Evolutionary conservation across 1,284 basidiomycete genomes (phyloP).

Genomic region (Leccinum pachyderme): DNA sequence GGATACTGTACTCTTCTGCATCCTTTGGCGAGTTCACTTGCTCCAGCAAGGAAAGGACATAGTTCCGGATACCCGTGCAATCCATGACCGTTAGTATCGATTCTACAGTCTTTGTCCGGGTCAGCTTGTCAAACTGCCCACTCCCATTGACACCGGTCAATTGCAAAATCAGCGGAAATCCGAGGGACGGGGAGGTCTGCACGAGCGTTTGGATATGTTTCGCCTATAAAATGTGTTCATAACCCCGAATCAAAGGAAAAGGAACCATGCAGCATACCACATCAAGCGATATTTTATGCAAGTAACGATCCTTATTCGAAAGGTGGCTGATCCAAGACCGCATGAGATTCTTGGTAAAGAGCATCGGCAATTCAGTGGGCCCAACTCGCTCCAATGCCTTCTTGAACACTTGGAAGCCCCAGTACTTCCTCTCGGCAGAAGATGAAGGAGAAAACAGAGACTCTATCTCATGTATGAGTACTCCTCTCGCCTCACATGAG

Average conservation of each 20-base stretch:
- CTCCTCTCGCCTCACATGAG: neutral
- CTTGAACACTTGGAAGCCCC: constrained; percentile 93
- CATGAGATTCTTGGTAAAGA: constrained; percentile 97
- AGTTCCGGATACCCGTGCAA: constrained; percentile 72
- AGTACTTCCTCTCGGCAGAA: constrained; percentile 89
- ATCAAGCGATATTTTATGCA: constrained; percentile 85
- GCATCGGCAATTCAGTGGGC: constrained; percentile 70
- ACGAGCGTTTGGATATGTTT: constrained; percentile 76
- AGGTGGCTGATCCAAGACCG: constrained; percentile 96
- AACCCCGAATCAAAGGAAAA: constrained; percentile 1
- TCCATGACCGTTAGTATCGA: constrained; percentile 79
- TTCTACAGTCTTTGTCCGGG: constrained; percentile 92
- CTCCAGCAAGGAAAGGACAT: constrained; percentile 71
- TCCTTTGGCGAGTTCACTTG: constrained; percentile 55
- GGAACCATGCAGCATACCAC: constrained; percentile 50
- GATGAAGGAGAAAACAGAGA: constrained; percentile 83
- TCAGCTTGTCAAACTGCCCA: constrained; percentile 88
- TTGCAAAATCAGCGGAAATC: constrained; percentile 84
- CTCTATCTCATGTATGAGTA: constrained; percentile 49
- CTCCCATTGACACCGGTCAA: constrained; percentile 85
- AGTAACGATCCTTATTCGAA: constrained; percentile 80
- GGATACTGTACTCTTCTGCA: constrained; percentile 38
- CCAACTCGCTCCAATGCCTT: constrained; percentile 73
- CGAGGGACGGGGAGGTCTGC: constrained; percentile 74
- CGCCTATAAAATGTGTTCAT: constrained; percentile 44